phyloP scores from a whole-genome alignment of 2,329 filamentous ascomycete species.

The Aspergillus puulaauensis region DNA sequence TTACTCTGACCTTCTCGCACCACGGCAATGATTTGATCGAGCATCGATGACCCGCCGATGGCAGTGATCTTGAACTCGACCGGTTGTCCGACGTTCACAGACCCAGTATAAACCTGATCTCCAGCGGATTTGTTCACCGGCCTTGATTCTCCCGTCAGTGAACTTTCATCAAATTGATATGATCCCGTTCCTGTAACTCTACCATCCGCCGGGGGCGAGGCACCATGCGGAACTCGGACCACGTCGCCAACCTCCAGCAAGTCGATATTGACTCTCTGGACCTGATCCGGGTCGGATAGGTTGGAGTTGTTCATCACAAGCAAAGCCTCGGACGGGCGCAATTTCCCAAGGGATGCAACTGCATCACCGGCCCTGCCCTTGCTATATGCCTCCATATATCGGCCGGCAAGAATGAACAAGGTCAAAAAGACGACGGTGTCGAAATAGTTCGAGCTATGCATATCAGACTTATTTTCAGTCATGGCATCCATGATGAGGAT shows the following conservation, averaged over 20 bases:
- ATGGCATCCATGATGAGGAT: conserved; percentile 66
- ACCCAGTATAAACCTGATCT: conserved; percentile 48
- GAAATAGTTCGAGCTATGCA: conserved; percentile 70
- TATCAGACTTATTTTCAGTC: conserved; percentile 39
- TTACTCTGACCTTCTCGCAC: conserved; percentile 51
- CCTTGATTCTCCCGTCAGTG: conserved; percentile 65
- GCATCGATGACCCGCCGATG: conserved; percentile 49
- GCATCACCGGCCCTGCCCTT: conserved; percentile 89
- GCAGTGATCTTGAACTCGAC: conserved; percentile 45
- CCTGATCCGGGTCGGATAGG: conserved; percentile 1
- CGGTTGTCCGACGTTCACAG: conserved; percentile 49
- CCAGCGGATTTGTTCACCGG: conserved; percentile 44
- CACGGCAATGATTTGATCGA: conserved; percentile 50
- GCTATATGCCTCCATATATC: conserved; percentile 72
- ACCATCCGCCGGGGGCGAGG: conserved; percentile 83
- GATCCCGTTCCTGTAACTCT: conserved; percentile 55
- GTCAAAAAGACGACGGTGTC: conserved; percentile 92
- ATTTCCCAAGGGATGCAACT: conserved; percentile 72
- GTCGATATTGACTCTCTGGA: conserved; percentile 58
- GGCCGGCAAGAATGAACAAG: conserved; percentile 72
- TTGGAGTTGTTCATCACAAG: conserved; percentile 50
- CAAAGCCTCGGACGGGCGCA: conserved; percentile 74
- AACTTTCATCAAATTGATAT: conserved; percentile 82
- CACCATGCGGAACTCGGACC: conserved; percentile 74
- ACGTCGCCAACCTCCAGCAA: conserved; percentile 72